A percentile compares a stretch with the other conserved stretches of the same genome.
These are phyloP conservation scores for Colletotrichum spaethianum DNA, from an alignment of 2,329 filamentous ascomycete genomes.

Conservation along the genomic window DNA sequence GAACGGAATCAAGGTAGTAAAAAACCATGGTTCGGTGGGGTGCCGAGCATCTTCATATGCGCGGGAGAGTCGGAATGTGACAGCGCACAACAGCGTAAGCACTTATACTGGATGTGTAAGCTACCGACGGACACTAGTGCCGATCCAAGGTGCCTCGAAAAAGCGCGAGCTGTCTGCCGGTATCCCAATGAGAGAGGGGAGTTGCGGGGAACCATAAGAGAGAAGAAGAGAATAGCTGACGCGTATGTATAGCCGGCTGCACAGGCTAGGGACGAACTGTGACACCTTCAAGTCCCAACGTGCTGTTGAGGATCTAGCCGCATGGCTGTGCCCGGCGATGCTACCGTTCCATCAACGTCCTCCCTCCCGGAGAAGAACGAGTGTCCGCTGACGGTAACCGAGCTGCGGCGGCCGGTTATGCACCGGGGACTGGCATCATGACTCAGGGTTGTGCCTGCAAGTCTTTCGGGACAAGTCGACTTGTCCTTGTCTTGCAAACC, in stretches of 20 bases:
- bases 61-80: not conserved
- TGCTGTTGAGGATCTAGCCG: not conserved
- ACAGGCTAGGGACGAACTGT: not conserved
- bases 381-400: conserved; percentile 9
- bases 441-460: conserved; percentile 17
- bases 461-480: not conserved
- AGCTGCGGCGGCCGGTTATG: conserved; percentile 19
- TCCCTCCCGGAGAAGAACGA: conserved; percentile 2
- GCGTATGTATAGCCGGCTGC: not conserved
- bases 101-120: conserved; percentile 9
- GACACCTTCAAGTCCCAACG: not conserved
- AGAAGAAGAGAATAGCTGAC: not conserved
- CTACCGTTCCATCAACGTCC: conserved; percentile 25
- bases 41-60: not conserved
- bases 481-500: conserved; percentile 27
- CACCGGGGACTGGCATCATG: conserved; percentile 17
- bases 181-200: not conserved
- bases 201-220: not conserved
- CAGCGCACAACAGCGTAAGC: conserved; percentile 10
- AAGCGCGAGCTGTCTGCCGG: not conserved
- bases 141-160: not conserved
- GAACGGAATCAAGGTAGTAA: not conserved
- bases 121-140: not conserved
- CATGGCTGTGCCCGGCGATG: conserved; percentile 27
- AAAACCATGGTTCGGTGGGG: conserved; percentile 20